A percentile compares a stretch with the other conserved stretches of the same genome.
Evolutionary conservation across 352 stramenopile genomes (phyloP).

Genomic region (Pythium oligandrum): DNA sequence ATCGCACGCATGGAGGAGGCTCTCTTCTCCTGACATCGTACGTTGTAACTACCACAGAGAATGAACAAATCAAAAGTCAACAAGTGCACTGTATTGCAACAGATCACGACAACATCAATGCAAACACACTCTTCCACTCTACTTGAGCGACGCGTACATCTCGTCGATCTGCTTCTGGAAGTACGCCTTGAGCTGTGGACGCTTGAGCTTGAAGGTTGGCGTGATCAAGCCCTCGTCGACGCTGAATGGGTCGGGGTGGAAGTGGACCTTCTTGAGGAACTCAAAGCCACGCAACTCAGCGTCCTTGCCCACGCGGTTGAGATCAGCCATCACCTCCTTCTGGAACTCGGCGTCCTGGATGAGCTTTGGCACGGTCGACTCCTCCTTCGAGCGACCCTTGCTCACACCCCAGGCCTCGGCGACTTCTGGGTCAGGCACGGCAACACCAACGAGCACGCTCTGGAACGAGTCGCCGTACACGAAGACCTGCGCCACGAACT

Average conservation of each 20-base stretch:
- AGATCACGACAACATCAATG: not conserved
- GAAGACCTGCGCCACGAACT: slow-evolving; percentile 90
- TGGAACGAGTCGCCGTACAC: slow-evolving; percentile 94
- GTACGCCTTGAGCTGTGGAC: slow-evolving; percentile 48
- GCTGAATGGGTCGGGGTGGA: slow-evolving; percentile 82
- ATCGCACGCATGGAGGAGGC: slow-evolving; percentile 18
- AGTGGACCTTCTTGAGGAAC: slow-evolving; percentile 83
- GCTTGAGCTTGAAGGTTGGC: slow-evolving; percentile 95
- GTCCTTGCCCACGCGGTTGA: slow-evolving; percentile 47
- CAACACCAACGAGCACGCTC: slow-evolving; percentile 87
- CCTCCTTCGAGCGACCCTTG: slow-evolving; percentile 25
- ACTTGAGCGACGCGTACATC: slow-evolving; percentile 32
- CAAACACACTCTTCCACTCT: not conserved
- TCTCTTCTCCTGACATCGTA: slow-evolving; percentile 6
- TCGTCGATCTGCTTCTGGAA: slow-evolving; percentile 46
- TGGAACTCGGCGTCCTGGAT: slow-evolving; percentile 43
- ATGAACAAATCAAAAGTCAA: not conserved
- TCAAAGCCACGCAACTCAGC: slow-evolving; percentile 90
- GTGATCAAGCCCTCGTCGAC: slow-evolving; percentile 92
- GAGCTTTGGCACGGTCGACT: slow-evolving; percentile 29
- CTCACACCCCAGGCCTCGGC: slow-evolving; percentile 5
- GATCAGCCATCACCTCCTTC: slow-evolving; percentile 68
- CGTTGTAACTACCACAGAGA: not conserved
- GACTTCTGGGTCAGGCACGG: slow-evolving; percentile 69
- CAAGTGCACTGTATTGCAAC: not conserved